Percentiles rank a stretch among this genome's conserved stretches.
phyloP scores from a whole-genome alignment of 164 flowering plant genomes.

The Buxus sempervirens region DNA sequence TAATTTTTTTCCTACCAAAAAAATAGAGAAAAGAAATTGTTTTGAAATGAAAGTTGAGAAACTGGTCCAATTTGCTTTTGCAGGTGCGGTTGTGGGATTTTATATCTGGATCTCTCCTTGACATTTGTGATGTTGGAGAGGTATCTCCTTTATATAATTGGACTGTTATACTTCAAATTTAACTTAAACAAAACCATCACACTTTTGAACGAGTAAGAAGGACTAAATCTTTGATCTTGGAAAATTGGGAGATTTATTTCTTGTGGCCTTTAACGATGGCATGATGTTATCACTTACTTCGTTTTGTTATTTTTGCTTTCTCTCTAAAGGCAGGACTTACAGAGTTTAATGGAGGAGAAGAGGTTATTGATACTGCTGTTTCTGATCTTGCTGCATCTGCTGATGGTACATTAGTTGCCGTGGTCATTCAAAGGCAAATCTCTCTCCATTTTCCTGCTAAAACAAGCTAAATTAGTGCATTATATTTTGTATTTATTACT shows the following conservation, averaged over 20 bases:
- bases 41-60: too few relatives aligned
- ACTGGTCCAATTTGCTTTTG: slow-evolving; percentile 7
- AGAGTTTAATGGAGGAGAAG: slow-evolving; percentile 44
- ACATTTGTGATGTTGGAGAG: slow-evolving; percentile 77
- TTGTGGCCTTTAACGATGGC: background rate
- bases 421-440: slow-evolving; percentile 69
- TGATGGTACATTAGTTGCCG: slow-evolving; percentile 64
- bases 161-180: background rate
- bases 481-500: background rate
- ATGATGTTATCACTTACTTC: slow-evolving; percentile 3
- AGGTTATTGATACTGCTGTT: slow-evolving; percentile 38
- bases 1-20: background rate
- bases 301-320: slow-evolving; percentile 14
- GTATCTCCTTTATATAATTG: slow-evolving; percentile 27
- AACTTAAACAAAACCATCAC: background rate
- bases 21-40: too few relatives aligned
- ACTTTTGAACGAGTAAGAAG: background rate
- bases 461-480: background rate
- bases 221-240: background rate
- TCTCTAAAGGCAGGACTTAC: slow-evolving; percentile 54
- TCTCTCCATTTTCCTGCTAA: slow-evolving; percentile 8
- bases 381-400: slow-evolving; percentile 64
- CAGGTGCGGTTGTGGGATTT: slow-evolving; percentile 93
- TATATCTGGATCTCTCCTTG: slow-evolving; percentile 67
- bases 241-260: background rate